A percentile compares a stretch with the other conserved stretches of the same genome.
Conservation (phyloP, 495 filamentous ascomycete genomes). For the Penicillium antarcticum region DNA sequence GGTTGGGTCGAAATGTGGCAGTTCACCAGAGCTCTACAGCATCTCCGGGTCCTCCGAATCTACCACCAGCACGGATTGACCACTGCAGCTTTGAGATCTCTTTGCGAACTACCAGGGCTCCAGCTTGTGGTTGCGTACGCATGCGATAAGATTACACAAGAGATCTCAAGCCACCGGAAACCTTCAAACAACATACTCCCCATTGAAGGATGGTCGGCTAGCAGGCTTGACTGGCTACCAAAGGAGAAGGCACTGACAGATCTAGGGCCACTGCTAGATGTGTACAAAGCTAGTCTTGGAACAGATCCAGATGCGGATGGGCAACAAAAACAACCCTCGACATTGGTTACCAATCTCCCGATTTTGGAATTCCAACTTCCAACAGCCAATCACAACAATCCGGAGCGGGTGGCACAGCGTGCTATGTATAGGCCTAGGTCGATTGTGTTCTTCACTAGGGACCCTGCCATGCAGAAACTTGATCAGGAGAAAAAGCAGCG, state of each 20-base stretch:
- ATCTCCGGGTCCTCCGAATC: conserved; percentile 35
- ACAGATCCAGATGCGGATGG: neutral
- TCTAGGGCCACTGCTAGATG: neutral
- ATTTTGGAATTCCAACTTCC: conserved; percentile 5
- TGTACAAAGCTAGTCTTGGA: conserved; percentile 2
- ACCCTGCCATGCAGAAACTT: neutral
- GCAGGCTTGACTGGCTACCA: conserved; percentile 4
- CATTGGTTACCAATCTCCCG: neutral
- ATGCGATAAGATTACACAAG: conserved; percentile 16
- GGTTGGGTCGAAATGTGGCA: conserved; percentile 36
- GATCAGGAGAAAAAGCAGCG: neutral
- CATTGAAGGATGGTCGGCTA: conserved; percentile 5
- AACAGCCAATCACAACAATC: neutral
- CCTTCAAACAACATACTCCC: neutral
- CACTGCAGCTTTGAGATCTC: conserved; percentile 15
- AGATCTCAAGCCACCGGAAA: neutral
- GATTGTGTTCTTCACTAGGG: conserved; percentile 3
- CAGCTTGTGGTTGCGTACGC: conserved; percentile 21
- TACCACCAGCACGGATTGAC: conserved; percentile 26
- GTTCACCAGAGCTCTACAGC: conserved; percentile 23
- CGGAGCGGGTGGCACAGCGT: conserved; percentile 1
- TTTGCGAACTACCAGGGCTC: conserved; percentile 29
- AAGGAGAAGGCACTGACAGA: neutral
- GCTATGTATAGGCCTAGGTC: conserved; percentile 3
- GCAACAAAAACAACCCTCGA: neutral